Conservation (phyloP, 2,329 filamentous ascomycete species). For the Clonostachys rosea region DNA sequence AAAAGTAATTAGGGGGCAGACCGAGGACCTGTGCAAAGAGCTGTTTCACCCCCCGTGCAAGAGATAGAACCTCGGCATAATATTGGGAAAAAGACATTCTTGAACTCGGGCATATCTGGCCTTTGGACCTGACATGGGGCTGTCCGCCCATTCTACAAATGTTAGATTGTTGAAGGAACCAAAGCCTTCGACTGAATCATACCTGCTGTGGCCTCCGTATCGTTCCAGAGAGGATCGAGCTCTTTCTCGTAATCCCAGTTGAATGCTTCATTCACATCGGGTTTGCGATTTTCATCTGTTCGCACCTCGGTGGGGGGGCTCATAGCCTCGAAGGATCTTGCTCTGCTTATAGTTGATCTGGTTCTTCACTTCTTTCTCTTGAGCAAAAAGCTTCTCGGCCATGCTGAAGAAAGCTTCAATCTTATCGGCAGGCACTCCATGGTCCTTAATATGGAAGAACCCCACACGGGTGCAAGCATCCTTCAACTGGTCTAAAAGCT, state of each 20-base stretch:
- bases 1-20: slow-evolving; percentile 10
- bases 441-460: slow-evolving; percentile 42
- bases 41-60: slow-evolving; percentile 13
- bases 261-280: background rate
- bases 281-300: slow-evolving; percentile 11
- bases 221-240: slow-evolving; percentile 15
- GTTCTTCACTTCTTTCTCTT: slow-evolving; percentile 17
- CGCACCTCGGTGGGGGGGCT: slow-evolving; percentile 1
- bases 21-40: slow-evolving; percentile 13
- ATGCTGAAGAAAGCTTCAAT: slow-evolving; percentile 14
- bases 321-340: background rate
- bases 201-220: slow-evolving; percentile 18
- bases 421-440: slow-evolving; percentile 26
- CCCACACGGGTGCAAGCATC: slow-evolving; percentile 12
- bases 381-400: slow-evolving; percentile 17
- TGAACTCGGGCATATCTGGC: slow-evolving; percentile 7
- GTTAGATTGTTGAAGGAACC: slow-evolving; percentile 30
- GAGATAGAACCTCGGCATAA: slow-evolving; percentile 10
- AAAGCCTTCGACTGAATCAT: slow-evolving; percentile 22
- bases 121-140: slow-evolving; percentile 9
- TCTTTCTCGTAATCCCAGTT: slow-evolving; percentile 1
- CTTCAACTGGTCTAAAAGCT: background rate
- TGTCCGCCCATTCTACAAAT: slow-evolving; percentile 6
- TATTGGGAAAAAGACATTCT: slow-evolving; percentile 6
- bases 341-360: background rate